These are phyloP conservation scores for Aureobasidium vineae DNA, from an alignment of 2,329 filamentous ascomycete genomes.

Conservation along the genomic window DNA sequence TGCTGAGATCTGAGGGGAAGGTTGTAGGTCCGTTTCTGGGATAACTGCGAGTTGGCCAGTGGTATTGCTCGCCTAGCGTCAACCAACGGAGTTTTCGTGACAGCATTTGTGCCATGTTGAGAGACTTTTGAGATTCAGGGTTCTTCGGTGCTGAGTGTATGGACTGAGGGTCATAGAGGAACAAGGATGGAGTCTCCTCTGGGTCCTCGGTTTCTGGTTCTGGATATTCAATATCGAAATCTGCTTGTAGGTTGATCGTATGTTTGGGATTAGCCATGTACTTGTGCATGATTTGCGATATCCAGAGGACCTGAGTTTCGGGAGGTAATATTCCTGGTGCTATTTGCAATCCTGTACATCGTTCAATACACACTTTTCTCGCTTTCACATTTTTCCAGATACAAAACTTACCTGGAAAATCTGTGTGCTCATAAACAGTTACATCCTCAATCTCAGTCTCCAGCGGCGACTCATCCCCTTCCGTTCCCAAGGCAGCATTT, in stretches of 20 bases:
- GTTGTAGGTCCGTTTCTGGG: slow-evolving; percentile 22
- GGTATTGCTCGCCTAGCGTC: slow-evolving; percentile 29
- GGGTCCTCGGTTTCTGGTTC: background rate
- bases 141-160: slow-evolving; percentile 13
- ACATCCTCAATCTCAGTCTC: slow-evolving; percentile 32
- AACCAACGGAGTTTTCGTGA: slow-evolving; percentile 30
- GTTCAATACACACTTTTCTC: background rate
- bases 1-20: slow-evolving; percentile 27
- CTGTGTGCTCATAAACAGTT: slow-evolving; percentile 39
- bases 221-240: slow-evolving; percentile 28
- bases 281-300: slow-evolving; percentile 28
- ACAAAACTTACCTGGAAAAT: slow-evolving; percentile 37
- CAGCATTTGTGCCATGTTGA: slow-evolving; percentile 28
- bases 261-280: slow-evolving; percentile 28
- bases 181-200: slow-evolving; percentile 33
- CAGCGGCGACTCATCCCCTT: slow-evolving; percentile 9
- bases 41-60: slow-evolving; percentile 30
- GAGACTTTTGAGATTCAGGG: slow-evolving; percentile 16
- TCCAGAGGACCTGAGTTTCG: slow-evolving; percentile 27
- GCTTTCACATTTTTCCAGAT: background rate
- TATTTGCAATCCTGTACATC: slow-evolving; percentile 25
- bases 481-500: slow-evolving; percentile 22
- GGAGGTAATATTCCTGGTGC: slow-evolving; percentile 26
- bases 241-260: slow-evolving; percentile 28
- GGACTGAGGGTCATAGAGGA: slow-evolving; percentile 34